Base-by-base conservation (phyloP, 495 filamentous ascomycete species). In the Xylona heveae region DNA sequence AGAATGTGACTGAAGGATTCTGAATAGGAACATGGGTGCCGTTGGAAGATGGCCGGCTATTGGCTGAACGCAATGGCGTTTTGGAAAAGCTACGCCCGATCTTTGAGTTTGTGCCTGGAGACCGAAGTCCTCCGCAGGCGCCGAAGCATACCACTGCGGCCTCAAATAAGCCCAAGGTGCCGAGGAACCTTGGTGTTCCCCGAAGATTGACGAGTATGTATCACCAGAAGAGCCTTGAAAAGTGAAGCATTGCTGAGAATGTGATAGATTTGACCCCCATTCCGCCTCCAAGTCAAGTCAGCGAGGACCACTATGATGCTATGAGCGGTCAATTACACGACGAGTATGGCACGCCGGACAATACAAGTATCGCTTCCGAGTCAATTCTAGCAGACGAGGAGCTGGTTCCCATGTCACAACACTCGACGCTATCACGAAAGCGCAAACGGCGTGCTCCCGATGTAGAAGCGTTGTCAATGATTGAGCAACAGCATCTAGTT, bases 21-120 rank as follows among this genome's bases (percentile, higher is more conserved):
- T 24, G 9, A 18, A 6, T 38, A 88, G 84, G 85, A 37, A 97
- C 88, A 25, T 97, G 90, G 90, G 81, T 97, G 16, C 85, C 88
- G 5, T 64, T 97, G 15, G 65, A 73, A 18, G 70, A 79, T 36
- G 88, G 79, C 24, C 68, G 77, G 36, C 51, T 62, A 42, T 73
- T 97, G 5, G 88, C 88, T 16, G 66, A 74, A 33, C 74, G 82
- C 35, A 91, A 93, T 49, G 74, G 74, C 33, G 66, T 94, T 30
- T 68, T 82, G 28, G 70, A 83, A 6, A 78, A 79, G 38, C 57
- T 97, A 21, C 61, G 61, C 23, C 69, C 79, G 21, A 88, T 97
- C 39, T 88, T 97, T 54, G 80, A 94, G 49, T 95, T 70, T 42
- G 65, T 73, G 4, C 71, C 83, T 5, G 82, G 82, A 21, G 73